phyloP scores from a whole-genome alignment of 768 basidiomycete species.

The Russula abietina region DNA sequence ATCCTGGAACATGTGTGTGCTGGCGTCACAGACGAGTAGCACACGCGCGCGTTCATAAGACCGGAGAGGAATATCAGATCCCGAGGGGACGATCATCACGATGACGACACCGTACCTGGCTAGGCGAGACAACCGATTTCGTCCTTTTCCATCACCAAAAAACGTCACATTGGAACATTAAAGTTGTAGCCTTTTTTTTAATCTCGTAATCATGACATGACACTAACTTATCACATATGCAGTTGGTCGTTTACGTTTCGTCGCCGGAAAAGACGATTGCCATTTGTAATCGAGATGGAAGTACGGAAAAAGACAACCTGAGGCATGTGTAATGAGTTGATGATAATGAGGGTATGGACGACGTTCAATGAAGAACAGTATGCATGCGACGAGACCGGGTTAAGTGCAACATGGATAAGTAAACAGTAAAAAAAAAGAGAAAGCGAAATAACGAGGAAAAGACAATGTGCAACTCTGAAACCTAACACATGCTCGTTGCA shows the following conservation, averaged over 20 bases:
- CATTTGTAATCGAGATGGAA: not conserved
- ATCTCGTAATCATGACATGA: not conserved
- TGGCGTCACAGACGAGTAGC: not conserved
- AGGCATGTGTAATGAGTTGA: not conserved
- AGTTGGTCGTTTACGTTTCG: not conserved
- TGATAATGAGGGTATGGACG: slow-evolving; percentile 11
- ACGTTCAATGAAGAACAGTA: not conserved
- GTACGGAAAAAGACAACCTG: not conserved
- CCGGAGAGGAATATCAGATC: not conserved
- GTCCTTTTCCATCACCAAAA: not conserved
- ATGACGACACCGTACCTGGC: not conserved
- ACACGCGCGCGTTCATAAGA: not conserved
- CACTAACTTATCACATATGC: not conserved
- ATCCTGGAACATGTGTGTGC: not conserved
- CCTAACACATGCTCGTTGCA: not conserved
- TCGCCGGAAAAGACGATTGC: not conserved
- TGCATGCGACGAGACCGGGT: slow-evolving; percentile 17
- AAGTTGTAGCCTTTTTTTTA: not conserved
- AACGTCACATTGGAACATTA: not conserved
- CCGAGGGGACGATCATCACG: not conserved
- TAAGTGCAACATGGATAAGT: slow-evolving; percentile 16
- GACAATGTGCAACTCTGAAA: not conserved
- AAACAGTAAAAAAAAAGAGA: slow-evolving; percentile 18
- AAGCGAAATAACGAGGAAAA: not conserved
- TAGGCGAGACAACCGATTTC: not conserved